A percentile compares a stretch with the other conserved stretches of the same genome.
phyloP scores from a whole-genome alignment of 805 yeast species.

The Yamadazyma ubonensis region DNA sequence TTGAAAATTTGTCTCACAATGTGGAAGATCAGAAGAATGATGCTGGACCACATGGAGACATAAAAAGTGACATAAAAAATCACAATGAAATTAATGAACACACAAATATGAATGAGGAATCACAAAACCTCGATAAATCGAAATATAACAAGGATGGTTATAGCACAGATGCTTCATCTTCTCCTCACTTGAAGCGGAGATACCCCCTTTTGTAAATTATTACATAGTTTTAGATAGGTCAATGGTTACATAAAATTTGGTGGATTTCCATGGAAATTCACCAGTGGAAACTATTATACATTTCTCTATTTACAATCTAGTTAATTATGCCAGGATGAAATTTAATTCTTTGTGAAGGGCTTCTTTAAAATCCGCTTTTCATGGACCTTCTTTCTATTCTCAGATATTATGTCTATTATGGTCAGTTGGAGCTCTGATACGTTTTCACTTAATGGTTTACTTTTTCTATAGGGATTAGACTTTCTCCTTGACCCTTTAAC shows the following conservation, averaged over 20 bases:
- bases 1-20: neutral
- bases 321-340: neutral
- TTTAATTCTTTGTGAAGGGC: neutral
- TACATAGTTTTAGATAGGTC: neutral
- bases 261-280: neutral
- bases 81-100: slow-evolving; percentile 6
- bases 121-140: slow-evolving; percentile 1
- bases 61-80: neutral
- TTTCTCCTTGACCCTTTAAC: neutral
- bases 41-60: too few relatives aligned
- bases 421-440: neutral
- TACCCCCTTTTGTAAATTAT: slow-evolving; percentile 7
- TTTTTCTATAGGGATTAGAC: neutral
- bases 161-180: slow-evolving; percentile 26
- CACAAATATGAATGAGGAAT: neutral
- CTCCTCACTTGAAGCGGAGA: slow-evolving; percentile 27
- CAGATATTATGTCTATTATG: neutral
- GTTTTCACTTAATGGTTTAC: neutral
- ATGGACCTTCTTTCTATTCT: neutral
- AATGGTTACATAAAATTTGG: neutral
- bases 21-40: slow-evolving; percentile 1
- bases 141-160: slow-evolving; percentile 19
- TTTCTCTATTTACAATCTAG: neutral
- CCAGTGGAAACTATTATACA: neutral
- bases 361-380: neutral